Conservation (phyloP, 1,284 basidiomycete species). For the Schizophyllum commune region DNA sequence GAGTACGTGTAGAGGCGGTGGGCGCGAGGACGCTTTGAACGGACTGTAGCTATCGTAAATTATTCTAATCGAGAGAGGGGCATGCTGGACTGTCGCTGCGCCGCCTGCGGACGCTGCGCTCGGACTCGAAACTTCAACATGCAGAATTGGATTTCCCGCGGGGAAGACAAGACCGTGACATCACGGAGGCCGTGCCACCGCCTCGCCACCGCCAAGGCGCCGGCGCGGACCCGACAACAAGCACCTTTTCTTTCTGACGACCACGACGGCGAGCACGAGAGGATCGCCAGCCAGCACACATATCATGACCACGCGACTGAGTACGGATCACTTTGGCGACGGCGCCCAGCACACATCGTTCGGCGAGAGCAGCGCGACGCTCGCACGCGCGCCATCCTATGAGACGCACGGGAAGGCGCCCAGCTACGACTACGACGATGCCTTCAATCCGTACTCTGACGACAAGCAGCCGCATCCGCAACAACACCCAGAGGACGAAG, state of each 20-base stretch:
- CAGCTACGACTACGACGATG: background rate
- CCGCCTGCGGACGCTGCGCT: background rate
- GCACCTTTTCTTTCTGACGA: background rate
- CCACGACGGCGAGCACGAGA: background rate
- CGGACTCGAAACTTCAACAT: background rate
- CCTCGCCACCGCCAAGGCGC: background rate
- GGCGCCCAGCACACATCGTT: background rate
- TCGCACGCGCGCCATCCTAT: background rate
- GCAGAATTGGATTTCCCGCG: background rate
- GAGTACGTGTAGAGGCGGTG: constrained; percentile 18
- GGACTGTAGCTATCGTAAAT: background rate
- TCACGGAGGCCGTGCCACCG: background rate
- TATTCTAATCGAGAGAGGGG: background rate
- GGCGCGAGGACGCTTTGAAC: background rate
- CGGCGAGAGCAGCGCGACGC: background rate
- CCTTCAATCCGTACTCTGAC: background rate
- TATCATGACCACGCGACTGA: background rate
- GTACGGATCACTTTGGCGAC: background rate
- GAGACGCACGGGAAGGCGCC: background rate
- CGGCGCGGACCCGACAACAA: background rate
- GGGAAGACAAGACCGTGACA: background rate
- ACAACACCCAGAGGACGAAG: background rate
- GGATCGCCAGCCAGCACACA: background rate
- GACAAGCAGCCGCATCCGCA: background rate
- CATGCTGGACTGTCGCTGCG: background rate